A percentile compares a stretch with the other conserved stretches of the same genome.
Evolutionary conservation across 495 filamentous ascomycete species (phyloP).

Genomic region (Hypoxylon cercidicola): DNA sequence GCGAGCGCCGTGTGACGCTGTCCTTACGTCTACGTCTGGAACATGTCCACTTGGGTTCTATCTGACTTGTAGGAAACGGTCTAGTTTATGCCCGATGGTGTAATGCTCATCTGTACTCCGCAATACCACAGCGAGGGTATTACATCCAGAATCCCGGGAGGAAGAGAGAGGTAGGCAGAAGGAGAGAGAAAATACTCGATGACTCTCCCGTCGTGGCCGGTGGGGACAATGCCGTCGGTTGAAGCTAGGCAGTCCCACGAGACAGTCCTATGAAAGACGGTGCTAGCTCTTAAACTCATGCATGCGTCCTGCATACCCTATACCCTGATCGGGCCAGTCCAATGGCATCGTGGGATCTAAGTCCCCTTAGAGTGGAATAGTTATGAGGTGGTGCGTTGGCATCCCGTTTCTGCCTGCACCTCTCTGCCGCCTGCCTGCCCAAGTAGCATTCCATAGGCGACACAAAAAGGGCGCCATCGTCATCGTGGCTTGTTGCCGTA

Average conservation of each 20-base stretch:
- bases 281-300: conserved; percentile 23
- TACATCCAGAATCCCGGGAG: conserved; percentile 8
- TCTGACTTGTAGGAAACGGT: conserved; percentile 3
- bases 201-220: conserved; percentile 16
- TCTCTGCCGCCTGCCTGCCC: conserved; percentile 29
- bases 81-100: conserved; percentile 26
- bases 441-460: conserved; percentile 25
- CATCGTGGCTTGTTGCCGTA: conserved; percentile 25
- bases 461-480: conserved; percentile 33
- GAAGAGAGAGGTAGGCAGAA: conserved; percentile 6
- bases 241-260: neutral
- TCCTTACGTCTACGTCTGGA: neutral
- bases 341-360: conserved; percentile 22
- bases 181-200: conserved; percentile 17
- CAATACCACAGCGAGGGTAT: conserved; percentile 11
- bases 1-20: neutral
- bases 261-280: conserved; percentile 26
- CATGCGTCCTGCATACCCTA: conserved; percentile 36
- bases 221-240: conserved; percentile 16
- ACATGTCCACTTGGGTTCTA: conserved; percentile 6
- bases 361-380: conserved; percentile 14
- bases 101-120: conserved; percentile 30
- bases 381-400: conserved; percentile 39
- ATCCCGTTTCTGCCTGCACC: conserved; percentile 28
- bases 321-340: conserved; percentile 20